A percentile compares a stretch with the other conserved stretches of the same genome.
These are phyloP conservation scores for Phytophthora europaea DNA, from an alignment of 352 stramenopile genomes.

Conservation along the genomic window DNA sequence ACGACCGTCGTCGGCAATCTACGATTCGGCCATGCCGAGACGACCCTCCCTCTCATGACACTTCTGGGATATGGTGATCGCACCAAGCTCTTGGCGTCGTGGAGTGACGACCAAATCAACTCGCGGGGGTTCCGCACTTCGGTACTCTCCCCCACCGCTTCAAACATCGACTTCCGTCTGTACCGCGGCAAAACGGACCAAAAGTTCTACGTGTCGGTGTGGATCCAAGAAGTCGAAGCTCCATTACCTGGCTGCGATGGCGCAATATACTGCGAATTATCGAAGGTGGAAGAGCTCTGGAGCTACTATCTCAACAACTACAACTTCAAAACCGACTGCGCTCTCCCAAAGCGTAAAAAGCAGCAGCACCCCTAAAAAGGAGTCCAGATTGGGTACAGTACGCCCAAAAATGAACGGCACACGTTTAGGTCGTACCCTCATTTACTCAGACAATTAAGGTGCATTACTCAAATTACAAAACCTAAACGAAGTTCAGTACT, in stretches of 20 bases:
- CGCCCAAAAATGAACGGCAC: too few relatives aligned
- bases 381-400: neutral
- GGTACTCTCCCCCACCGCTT: conserved; percentile 65
- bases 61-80: conserved; percentile 66
- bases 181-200: conserved; percentile 50
- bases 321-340: conserved; percentile 44
- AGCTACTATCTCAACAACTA: conserved; percentile 62
- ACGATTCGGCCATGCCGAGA: conserved; percentile 82
- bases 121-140: conserved; percentile 67
- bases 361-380: neutral
- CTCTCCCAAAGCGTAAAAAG: conserved; percentile 24
- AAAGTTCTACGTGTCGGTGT: conserved; percentile 61
- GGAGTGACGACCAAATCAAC: conserved; percentile 49
- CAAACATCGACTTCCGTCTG: conserved; percentile 81
- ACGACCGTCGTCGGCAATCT: conserved; percentile 56
- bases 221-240: conserved; percentile 56
- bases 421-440: too few relatives aligned
- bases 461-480: neutral
- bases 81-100: conserved; percentile 45
- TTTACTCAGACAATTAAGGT: conserved; percentile 1
- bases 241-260: conserved; percentile 57
- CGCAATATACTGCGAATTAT: conserved; percentile 53
- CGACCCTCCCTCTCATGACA: conserved; percentile 72
- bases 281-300: conserved; percentile 59
- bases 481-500: neutral